Base-by-base conservation (phyloP, 2,329 filamentous ascomycete genomes). In the Phaeosphaeriaceae sp. region DNA sequence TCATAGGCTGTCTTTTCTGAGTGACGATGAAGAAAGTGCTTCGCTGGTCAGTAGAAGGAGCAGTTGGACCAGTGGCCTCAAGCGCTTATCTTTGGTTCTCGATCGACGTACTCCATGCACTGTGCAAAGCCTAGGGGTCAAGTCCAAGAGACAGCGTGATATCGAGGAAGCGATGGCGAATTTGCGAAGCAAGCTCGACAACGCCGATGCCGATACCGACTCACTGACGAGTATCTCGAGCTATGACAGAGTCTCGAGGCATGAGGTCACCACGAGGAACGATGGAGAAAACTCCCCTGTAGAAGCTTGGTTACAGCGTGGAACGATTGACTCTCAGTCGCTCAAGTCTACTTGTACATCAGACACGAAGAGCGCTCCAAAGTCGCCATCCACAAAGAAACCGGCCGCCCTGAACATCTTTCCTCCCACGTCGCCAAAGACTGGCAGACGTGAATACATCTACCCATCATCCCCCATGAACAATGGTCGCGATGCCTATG, bases 401-500 rank as follows among this genome's bases (percentile, higher is more conserved):
- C 40, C 24, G 11, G 13, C 15, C 20, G 13, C 17, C 19, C 47
- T 52, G 36, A 25, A n/a, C 27, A 40, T 48, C 11, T 53, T 10
- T 41, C 31, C 45, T n/a, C 51, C 57, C 15, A 36, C 10, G 17
- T 57, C 53, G 1, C 41, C 20, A 4, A 51, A 19, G 24, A 57
- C 53, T n/a, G 54, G 53, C 3, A 55, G 42, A 13, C 49, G 53
- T 25, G 56, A 66, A 25, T 60, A 62, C 22, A 24, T 36, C 5
- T 54, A 50, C 7, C 31, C 53, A 22, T 3, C 36, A 7, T 56
- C 42, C 24, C 60, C 60, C 22, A 7, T 61, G 25, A 51, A 54
- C 17, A 65, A 65, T 27, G 62, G 62, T 19, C 55, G 62, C 21
- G 56, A 65, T 27, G 50, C 31, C 22, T 63, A 63, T 41, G 62